Evolutionary conservation across 2,329 filamentous ascomycete species (phyloP).

Genomic region (Neofusicoccum cordaticola): DNA sequence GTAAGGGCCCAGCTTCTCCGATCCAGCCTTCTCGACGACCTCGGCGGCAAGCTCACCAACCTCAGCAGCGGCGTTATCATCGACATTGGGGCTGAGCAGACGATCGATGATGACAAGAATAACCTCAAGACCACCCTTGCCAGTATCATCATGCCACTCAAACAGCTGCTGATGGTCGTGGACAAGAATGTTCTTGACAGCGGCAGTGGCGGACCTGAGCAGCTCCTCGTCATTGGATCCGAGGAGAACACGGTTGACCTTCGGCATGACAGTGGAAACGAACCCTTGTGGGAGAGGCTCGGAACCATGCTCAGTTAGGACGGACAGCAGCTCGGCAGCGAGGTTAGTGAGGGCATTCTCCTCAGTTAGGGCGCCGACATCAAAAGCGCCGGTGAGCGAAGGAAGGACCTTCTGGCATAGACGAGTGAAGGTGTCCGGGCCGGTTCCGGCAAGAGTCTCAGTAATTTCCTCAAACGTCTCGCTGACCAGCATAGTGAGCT

Average conservation of each 20-base stretch:
- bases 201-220: conserved; percentile 78
- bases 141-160: conserved; percentile 73
- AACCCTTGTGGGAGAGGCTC: conserved; percentile 85
- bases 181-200: conserved; percentile 82
- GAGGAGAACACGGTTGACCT: conserved; percentile 78
- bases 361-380: conserved; percentile 79
- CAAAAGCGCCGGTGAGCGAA: conserved; percentile 82
- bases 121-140: conserved; percentile 81
- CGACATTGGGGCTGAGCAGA: conserved; percentile 76
- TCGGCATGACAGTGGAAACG: conserved; percentile 80
- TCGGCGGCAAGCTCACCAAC: conserved; percentile 92
- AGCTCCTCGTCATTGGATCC: conserved; percentile 83
- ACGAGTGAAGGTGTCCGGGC: conserved; percentile 67
- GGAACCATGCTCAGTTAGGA: conserved; percentile 76
- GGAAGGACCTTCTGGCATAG: conserved; percentile 86
- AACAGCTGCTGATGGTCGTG: conserved; percentile 91
- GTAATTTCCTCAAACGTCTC: conserved; percentile 92
- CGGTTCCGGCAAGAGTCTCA: conserved; percentile 61
- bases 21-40: conserved; percentile 90
- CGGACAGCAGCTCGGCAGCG: conserved; percentile 78
- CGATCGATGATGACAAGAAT: conserved; percentile 90
- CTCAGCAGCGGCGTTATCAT: conserved; percentile 92
- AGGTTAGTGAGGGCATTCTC: conserved; percentile 83
- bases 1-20: conserved; percentile 85
- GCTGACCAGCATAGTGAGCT: conserved; percentile 80